Conservation (phyloP, 1,284 basidiomycete genomes). For the Heterobasidion occidentale region DNA sequence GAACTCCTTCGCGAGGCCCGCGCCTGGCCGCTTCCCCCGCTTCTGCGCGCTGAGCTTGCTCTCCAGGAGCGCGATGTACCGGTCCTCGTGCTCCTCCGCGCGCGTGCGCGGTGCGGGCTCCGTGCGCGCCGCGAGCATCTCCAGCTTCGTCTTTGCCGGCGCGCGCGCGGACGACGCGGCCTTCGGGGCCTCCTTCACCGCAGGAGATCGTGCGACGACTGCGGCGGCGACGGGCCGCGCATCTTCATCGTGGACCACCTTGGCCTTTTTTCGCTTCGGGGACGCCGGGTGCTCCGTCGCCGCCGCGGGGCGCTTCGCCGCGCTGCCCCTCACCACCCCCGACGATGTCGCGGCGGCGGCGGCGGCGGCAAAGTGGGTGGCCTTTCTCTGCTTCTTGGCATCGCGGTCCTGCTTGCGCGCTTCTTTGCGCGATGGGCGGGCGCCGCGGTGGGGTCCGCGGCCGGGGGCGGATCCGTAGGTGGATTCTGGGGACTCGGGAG, state of each 20-base stretch:
- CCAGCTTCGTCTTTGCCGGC: slow-evolving; percentile 20
- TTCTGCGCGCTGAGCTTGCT: slow-evolving; percentile 53
- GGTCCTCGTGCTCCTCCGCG: slow-evolving; percentile 59
- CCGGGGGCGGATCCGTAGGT: not conserved
- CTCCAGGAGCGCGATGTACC: slow-evolving; percentile 75
- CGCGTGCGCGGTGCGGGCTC: slow-evolving; percentile 23
- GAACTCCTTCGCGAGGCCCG: slow-evolving; percentile 33
- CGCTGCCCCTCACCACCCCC: not conserved
- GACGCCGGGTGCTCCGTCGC: slow-evolving; percentile 12
- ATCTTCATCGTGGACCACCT: not conserved
- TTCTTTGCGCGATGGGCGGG: slow-evolving; percentile 47
- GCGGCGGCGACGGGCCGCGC: not conserved
- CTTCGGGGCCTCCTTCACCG: not conserved
- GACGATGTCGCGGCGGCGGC: slow-evolving; percentile 12
- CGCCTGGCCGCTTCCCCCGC: slow-evolving; percentile 27
- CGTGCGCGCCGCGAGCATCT: slow-evolving; percentile 23
- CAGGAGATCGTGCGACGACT: not conserved
- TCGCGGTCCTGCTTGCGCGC: slow-evolving; percentile 52
- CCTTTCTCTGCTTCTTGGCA: slow-evolving; percentile 52
- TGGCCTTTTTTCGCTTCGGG: slow-evolving; percentile 13
- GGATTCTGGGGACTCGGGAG: not conserved
- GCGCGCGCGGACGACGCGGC: not conserved
- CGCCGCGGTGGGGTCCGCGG: not conserved
- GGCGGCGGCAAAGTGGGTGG: slow-evolving; percentile 38
- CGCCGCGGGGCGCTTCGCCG: slow-evolving; percentile 6